Conservation (phyloP, 2,329 filamentous ascomycete species). For the Fusarium xyrophilum region DNA sequence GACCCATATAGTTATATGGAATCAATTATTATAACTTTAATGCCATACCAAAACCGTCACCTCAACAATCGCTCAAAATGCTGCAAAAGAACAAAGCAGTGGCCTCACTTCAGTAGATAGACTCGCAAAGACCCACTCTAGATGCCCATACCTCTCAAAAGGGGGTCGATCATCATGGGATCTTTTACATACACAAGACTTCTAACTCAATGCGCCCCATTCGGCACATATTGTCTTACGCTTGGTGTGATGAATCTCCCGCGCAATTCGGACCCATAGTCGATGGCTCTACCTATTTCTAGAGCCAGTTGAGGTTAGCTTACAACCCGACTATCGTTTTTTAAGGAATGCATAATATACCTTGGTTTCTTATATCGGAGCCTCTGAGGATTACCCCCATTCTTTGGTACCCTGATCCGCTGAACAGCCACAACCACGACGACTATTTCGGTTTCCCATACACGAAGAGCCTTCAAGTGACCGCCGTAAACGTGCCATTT, state of each 20-base stretch:
- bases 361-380: not conserved
- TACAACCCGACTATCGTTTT: no score
- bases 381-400: not conserved
- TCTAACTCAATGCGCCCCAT: not conserved
- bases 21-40: not conserved
- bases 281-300: not conserved
- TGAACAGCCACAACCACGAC: not conserved
- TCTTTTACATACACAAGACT: no score
- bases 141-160: not conserved
- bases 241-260: not conserved
- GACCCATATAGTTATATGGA: not conserved
- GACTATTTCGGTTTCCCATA: not conserved
- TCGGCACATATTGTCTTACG: no score
- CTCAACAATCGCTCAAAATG: not conserved
- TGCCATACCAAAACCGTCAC: not conserved
- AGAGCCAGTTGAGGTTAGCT: not conserved
- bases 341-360: not conserved
- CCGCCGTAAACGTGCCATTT: not conserved
- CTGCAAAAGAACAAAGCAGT: not conserved
- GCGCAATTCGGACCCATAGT: accelerated
- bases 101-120: not conserved
- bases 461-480: not conserved
- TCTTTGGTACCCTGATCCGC: not conserved
- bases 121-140: not conserved
- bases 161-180: not conserved